Evolutionary conservation across 805 yeast species (phyloP), one percentile per base, ranked within the genome.

Genomic region (Metschnikowia koreensis): DNA sequence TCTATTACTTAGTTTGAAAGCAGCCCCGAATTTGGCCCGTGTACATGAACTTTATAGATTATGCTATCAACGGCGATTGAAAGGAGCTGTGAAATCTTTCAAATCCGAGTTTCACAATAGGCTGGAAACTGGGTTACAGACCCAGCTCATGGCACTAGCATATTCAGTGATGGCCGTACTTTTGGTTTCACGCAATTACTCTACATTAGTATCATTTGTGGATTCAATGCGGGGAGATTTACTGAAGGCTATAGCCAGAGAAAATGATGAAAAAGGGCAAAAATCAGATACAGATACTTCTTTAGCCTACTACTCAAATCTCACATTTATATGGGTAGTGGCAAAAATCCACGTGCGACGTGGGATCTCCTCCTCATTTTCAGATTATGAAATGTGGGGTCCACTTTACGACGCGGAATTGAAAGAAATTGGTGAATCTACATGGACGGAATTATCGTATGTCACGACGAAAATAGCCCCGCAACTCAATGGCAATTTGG

Each of bases 21-120:
- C 76, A 31, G 68, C 74, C 1, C 75, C 81, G 6, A 76, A 71
- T 50, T 48, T 77, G 52, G 59, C 64, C 28, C 58, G 77, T 22
- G 67, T 79, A 22, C 77, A 76, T 50, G 80, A 74, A 43, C 60
- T 73, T 38, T 80, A 76, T 62, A 72, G 70, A 50, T 65, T 78
- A 31, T 64, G 76, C 40, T 69, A 76, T 50, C 77, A 71, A 51
- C 48, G 66, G 17, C 50, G 77, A 34, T 56, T 73, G 39, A 63
- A 61, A 42, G 52, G 60, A 13, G 47, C 9, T 65, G 40, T 12
- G 13, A 12, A 31, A 31, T 10, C 10, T 31, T 3, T 9, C 6
- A 12, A 31, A 31, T 10, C 34, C 13, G 13, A 31, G 2, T 31
- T 31, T 31, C 6, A 10, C 34, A 31, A 6, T 10, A 9, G 10